Evolutionary conservation across 1,284 basidiomycete genomes (phyloP).

Genomic region (Ustilago nuda): DNA sequence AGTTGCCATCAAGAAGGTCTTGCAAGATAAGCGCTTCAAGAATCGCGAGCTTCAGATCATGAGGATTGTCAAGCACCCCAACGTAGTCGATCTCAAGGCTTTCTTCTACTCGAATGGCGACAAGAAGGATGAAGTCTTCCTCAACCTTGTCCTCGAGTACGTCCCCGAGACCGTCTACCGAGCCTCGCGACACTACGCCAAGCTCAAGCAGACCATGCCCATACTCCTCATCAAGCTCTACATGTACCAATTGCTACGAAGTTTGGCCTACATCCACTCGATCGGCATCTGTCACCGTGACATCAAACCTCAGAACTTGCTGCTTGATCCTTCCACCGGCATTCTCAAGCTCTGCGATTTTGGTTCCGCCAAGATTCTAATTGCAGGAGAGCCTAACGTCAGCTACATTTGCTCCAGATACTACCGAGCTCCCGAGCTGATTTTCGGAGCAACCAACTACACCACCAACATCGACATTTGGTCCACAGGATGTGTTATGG

Average conservation of each 20-base stretch:
- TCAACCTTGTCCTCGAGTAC: slow-evolving; percentile 98
- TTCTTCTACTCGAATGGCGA: slow-evolving; percentile 99
- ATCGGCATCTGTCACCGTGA: slow-evolving; percentile 90
- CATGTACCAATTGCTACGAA: slow-evolving; percentile 97
- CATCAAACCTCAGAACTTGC: slow-evolving; percentile 98
- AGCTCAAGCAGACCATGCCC: slow-evolving; percentile 99
- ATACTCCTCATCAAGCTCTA: slow-evolving; percentile 99
- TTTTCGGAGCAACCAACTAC: slow-evolving; percentile 99
- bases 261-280: slow-evolving; percentile 96
- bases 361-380: slow-evolving; percentile 97
- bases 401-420: slow-evolving; percentile 99
- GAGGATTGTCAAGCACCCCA: slow-evolving; percentile 96
- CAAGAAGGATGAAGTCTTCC: slow-evolving; percentile 99
- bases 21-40: slow-evolving; percentile 99
- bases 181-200: slow-evolving; percentile 97
- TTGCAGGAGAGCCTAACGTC: slow-evolving; percentile 98
- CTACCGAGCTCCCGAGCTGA: slow-evolving; percentile 98
- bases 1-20: slow-evolving; percentile 99
- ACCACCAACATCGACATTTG: slow-evolving; percentile 99
- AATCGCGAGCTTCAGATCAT: slow-evolving; percentile 99
- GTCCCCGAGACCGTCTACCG: slow-evolving; percentile 99
- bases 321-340: slow-evolving; percentile 95
- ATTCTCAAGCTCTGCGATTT: slow-evolving; percentile 99
- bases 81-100: slow-evolving; percentile 95
- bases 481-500: slow-evolving; percentile 99